Conservation (phyloP, 306 rosid genomes). For the Hylodesmum podocarpum region DNA sequence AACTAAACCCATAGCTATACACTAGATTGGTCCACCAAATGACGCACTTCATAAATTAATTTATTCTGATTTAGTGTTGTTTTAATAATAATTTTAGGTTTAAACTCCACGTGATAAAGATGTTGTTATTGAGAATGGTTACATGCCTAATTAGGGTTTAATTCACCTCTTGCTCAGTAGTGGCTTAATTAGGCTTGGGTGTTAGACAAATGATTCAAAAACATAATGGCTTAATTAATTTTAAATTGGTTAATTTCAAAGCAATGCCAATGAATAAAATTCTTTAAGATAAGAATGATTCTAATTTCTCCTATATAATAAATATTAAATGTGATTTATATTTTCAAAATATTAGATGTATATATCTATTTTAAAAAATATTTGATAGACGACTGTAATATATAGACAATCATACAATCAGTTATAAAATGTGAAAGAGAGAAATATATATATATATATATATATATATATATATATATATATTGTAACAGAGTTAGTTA, state of each 20-base stretch:
- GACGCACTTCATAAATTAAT: neutral
- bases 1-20: neutral
- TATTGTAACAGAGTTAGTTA: too few relatives aligned
- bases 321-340: too few relatives aligned
- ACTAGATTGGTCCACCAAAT: slow-evolving; percentile 3
- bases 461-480: too few relatives aligned
- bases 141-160: neutral
- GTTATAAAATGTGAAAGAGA: too few relatives aligned
- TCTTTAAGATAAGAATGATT: neutral
- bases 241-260: neutral
- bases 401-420: too few relatives aligned
- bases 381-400: too few relatives aligned
- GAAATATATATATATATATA: too few relatives aligned
- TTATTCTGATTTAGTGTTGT: neutral
- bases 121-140: neutral
- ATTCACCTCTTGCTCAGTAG: neutral
- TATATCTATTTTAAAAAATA: too few relatives aligned
- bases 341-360: too few relatives aligned
- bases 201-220: neutral
- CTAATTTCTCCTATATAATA: too few relatives aligned
- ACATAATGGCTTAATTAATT: too few relatives aligned
- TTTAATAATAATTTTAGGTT: neutral
- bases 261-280: neutral
- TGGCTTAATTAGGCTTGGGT: neutral
- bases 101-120: slow-evolving; percentile 5